phyloP scores from a whole-genome alignment of 768 basidiomycete species.

The Termitomyces sp. region DNA sequence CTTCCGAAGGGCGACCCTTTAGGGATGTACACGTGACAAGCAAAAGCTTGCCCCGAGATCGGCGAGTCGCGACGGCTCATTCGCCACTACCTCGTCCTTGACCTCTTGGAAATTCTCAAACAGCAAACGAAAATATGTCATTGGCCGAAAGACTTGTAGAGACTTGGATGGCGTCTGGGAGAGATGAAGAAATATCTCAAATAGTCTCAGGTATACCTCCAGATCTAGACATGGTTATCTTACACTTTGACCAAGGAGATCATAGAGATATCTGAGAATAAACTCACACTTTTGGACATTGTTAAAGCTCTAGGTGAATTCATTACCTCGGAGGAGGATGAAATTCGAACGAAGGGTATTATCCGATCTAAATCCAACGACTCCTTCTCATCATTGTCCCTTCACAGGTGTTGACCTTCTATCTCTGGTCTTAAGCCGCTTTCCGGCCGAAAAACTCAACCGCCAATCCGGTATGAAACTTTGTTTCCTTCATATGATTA shows the following conservation, averaged over 20 bases:
- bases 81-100: background rate
- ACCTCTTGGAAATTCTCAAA: background rate
- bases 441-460: slow-evolving; percentile 63
- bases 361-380: slow-evolving; percentile 1
- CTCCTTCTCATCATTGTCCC: slow-evolving; percentile 7
- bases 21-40: slow-evolving; percentile 10
- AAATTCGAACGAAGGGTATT: slow-evolving; percentile 74
- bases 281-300: slow-evolving; percentile 63
- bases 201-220: slow-evolving; percentile 53
- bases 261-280: slow-evolving; percentile 48
- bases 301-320: slow-evolving; percentile 88
- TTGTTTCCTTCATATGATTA: background rate
- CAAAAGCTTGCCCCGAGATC: background rate
- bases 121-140: slow-evolving; percentile 24
- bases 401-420: slow-evolving; percentile 78
- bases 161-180: slow-evolving; percentile 69
- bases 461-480: slow-evolving; percentile 70
- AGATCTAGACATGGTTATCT: slow-evolving; percentile 3
- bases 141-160: slow-evolving; percentile 48
- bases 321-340: slow-evolving; percentile 82
- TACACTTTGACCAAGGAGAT: slow-evolving; percentile 5
- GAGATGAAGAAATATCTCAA: slow-evolving; percentile 56
- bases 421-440: slow-evolving; percentile 61
- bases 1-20: background rate
- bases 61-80: background rate